Evolutionary conservation across 2,329 filamentous ascomycete species (phyloP).

Genomic region (Trichoderma guizhouense): DNA sequence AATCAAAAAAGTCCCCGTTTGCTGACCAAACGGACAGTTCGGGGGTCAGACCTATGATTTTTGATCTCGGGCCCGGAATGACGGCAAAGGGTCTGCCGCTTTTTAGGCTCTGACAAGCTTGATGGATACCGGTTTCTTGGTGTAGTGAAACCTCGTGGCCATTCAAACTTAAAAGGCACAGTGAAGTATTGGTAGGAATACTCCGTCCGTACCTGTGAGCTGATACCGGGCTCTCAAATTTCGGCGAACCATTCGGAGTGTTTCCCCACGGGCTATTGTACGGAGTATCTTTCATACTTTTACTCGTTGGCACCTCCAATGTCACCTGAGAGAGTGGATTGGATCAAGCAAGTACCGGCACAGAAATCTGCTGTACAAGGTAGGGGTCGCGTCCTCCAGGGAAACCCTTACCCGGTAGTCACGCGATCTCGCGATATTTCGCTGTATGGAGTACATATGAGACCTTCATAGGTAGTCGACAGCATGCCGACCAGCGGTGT

Average conservation of each 20-base stretch:
- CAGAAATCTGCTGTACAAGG: neutral
- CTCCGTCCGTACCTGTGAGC: too few species aligned
- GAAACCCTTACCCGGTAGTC: neutral
- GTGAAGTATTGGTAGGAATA: too few species aligned
- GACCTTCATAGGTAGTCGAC: neutral
- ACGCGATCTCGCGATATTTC: neutral
- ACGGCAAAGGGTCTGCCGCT: neutral
- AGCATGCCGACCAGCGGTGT: neutral
- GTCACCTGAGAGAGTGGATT: neutral
- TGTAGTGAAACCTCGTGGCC: neutral
- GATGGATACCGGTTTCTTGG: neutral
- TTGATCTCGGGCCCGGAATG: neutral
- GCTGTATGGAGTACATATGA: neutral
- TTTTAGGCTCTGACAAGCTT: neutral
- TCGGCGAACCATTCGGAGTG: neutral
- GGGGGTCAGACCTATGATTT: neutral
- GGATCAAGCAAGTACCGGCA: neutral
- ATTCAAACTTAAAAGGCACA: neutral
- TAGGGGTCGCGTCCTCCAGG: neutral
- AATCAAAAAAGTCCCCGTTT: neutral
- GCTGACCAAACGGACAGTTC: slow-evolving; percentile 1
- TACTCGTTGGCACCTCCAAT: neutral
- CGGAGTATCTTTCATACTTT: neutral
- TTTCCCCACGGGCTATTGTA: neutral
- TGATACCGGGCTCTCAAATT: neutral